A percentile compares a stretch with the other conserved stretches of the same genome.
Conservation (phyloP, 164 flowering plant genomes). For the Stephania japonica region DNA sequence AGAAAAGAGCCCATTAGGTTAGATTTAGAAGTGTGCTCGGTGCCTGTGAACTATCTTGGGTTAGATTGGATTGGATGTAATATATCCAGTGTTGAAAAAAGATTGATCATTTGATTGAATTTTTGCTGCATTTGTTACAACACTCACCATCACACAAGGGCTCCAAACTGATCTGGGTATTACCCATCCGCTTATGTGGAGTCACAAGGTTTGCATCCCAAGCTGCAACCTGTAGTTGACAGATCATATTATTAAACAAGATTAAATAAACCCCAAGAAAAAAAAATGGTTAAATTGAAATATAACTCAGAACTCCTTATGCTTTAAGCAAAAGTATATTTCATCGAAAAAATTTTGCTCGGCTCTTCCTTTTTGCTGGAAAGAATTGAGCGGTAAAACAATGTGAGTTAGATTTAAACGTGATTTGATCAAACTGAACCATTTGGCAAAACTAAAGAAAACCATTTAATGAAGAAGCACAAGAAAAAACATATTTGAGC, state of each 20-base stretch:
- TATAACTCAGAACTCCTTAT: not conserved
- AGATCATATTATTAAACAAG: not conserved
- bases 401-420: not conserved
- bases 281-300: not conserved
- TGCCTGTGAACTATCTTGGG: no score
- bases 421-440: not conserved
- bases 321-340: not conserved
- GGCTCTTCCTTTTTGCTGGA: not conserved
- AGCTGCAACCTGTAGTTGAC: constrained; percentile 67
- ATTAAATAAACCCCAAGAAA: not conserved
- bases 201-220: constrained; percentile 99
- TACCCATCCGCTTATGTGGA: constrained; percentile 98
- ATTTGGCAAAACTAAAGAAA: not conserved
- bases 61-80: no score
- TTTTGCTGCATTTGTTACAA: no score
- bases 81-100: no score
- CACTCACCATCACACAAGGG: constrained; percentile 69
- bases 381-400: not conserved
- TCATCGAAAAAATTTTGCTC: not conserved
- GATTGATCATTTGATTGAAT: no score
- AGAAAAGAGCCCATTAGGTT: no score
- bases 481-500: not conserved
- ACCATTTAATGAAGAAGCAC: not conserved
- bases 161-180: constrained; percentile 54
- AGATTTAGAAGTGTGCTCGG: no score